These are phyloP conservation scores for Pontederia crassipes DNA, from an alignment of 176 grass and related monocot genomes.

Conservation along the genomic window DNA sequence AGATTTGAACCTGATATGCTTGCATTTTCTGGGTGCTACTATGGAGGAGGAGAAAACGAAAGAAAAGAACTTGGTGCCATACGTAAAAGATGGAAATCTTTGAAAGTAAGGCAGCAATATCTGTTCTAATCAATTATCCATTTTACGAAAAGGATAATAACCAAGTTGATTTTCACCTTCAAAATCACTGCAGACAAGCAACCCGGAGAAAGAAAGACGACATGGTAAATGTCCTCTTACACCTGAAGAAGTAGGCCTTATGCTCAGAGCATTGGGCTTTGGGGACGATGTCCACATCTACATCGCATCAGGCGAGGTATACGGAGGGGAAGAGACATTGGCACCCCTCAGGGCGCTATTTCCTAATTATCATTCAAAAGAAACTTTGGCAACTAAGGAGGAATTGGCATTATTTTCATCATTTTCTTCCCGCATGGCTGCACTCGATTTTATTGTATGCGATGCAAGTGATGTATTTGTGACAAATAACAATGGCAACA, in stretches of 20 bases:
- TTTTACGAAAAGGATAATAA: neutral
- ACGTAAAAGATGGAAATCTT: constrained; percentile 80
- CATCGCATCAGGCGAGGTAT: constrained; percentile 83
- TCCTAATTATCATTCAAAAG: constrained; percentile 87
- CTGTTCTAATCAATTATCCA: neutral
- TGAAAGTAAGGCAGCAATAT: constrained; percentile 53
- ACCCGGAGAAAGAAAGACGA: constrained; percentile 68
- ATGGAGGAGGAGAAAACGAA: constrained; percentile 85
- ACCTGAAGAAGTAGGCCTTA: constrained; percentile 77
- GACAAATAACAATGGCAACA: constrained; percentile 98
- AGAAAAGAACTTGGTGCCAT: constrained; percentile 69
- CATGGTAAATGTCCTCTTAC: constrained; percentile 88
- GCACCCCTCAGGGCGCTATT: constrained; percentile 80
- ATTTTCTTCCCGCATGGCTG: constrained; percentile 94
- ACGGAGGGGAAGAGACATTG: constrained; percentile 70
- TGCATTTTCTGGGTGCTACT: constrained; percentile 97
- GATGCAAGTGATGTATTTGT: constrained; percentile 74
- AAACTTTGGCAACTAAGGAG: constrained; percentile 62
- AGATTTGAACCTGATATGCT: constrained; percentile 99
- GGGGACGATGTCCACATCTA: constrained; percentile 74
- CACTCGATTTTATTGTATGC: constrained; percentile 86
- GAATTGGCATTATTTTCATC: constrained; percentile 56
- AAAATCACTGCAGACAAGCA: constrained; percentile 39
- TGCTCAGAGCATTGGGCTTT: constrained; percentile 84
- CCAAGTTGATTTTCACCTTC: constrained; percentile 4